These are phyloP conservation scores for Dacryopinax primogenitus DNA, from an alignment of 768 basidiomycete species.

Conservation along the genomic window DNA sequence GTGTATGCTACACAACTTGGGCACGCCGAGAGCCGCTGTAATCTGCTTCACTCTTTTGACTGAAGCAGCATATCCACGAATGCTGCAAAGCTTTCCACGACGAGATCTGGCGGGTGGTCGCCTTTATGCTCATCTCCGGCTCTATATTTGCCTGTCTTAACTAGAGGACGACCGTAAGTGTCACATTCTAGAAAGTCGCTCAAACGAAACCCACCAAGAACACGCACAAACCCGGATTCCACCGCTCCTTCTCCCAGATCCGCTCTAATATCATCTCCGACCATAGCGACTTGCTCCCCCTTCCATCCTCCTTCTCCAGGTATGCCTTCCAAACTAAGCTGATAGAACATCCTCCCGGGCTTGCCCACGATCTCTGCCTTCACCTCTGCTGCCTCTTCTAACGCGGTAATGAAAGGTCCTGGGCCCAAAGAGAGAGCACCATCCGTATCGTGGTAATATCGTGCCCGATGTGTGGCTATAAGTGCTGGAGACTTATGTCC, in stretches of 20 bases:
- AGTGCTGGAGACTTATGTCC: slow-evolving; percentile 24
- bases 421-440: slow-evolving; percentile 50
- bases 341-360: slow-evolving; percentile 46
- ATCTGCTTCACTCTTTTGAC: too few relatives aligned
- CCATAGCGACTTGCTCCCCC: slow-evolving; percentile 34
- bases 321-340: slow-evolving; percentile 40
- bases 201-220: slow-evolving; percentile 39
- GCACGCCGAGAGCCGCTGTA: too few relatives aligned
- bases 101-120: neutral
- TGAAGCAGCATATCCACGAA: too few relatives aligned
- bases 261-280: slow-evolving; percentile 54
- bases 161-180: slow-evolving; percentile 25
- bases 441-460: slow-evolving; percentile 36
- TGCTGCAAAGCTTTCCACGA: too few relatives aligned
- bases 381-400: slow-evolving; percentile 42
- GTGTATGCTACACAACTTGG: too few relatives aligned
- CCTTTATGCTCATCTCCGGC: neutral
- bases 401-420: slow-evolving; percentile 53
- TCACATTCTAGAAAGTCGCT: slow-evolving; percentile 11
- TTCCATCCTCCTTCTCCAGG: slow-evolving; percentile 24
- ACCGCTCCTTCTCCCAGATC: slow-evolving; percentile 53
- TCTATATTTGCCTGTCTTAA: slow-evolving; percentile 38
- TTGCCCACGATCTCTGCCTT: slow-evolving; percentile 51
- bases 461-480: slow-evolving; percentile 48
- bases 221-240: slow-evolving; percentile 47